Evolutionary conservation across 306 rosid genomes (phyloP), one percentile per base, ranked within the genome.

Genomic region (Begonia peltatifolia): DNA sequence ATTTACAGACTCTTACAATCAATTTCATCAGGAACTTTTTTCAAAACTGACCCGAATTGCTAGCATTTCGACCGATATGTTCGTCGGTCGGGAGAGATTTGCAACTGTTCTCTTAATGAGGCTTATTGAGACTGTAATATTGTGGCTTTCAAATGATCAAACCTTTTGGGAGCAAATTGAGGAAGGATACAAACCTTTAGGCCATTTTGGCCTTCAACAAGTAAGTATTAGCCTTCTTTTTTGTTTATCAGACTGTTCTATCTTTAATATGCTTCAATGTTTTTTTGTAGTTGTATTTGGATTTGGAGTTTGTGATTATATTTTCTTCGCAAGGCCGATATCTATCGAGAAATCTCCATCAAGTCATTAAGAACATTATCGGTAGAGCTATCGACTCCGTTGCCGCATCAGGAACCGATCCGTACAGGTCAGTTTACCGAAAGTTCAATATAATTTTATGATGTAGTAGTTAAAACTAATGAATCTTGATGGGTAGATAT

Each of bases 191-290:
- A 65, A 62, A 1, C 76, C 90, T 56, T 71, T 90, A 58, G 97
- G 97, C 61, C 82, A 87, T 55, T 67, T 76, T 10, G 97, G 97
- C 65, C 94, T 85, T 67, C 97, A 81, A 71, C 97, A 90, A 89
- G 95, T 85, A 72, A 5, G 25, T 22, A 47, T 48, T 57, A 5
- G 1, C 43, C 13, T 4, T 11, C 5, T 9, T 23, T 18, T 11
- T 22, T 10, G 8, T 53, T 22, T 1, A 6, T 53, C 13, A 11
- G 11, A 11, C 11, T 25, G 14, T 53, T 53, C 16, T 18, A 23
- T 25, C 13, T 53, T 53, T n/a, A 52, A 1, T 18, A 55, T 12
- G 15, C 41, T 14, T n/a, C n/a, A 7, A 30, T 30, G 38, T 36
- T 49, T 55, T 41, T 55, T 5, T 62, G 80, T 79, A 90, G 95